Evolutionary conservation across 2,329 filamentous ascomycete species (phyloP).

Genomic region (Myriosclerotinia curreyana): DNA sequence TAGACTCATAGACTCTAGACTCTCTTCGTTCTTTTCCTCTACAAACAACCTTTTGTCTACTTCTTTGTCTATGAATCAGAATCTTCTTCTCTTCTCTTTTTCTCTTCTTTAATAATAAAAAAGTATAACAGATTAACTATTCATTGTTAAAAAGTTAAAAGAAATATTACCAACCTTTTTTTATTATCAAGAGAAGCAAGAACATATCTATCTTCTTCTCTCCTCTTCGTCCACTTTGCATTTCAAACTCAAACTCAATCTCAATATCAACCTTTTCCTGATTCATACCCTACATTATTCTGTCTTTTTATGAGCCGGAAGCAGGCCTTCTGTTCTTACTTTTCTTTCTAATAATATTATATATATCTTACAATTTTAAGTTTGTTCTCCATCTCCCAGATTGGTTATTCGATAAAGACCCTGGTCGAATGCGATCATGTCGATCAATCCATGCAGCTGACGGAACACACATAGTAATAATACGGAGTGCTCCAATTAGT

Average conservation of each 20-base stretch:
- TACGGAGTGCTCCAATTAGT: conserved; percentile 9
- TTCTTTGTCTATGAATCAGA: no score
- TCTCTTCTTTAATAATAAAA: no score
- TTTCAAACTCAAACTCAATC: not conserved
- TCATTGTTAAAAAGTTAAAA: no score
- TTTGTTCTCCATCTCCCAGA: conserved; percentile 8
- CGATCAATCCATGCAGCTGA: conserved; percentile 19
- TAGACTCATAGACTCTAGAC: no score
- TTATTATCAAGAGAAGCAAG: no score
- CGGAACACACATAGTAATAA: conserved; percentile 9
- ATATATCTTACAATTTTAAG: conserved; percentile 2
- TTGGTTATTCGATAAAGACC: conserved; percentile 21
- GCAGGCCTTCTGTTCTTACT: conserved; percentile 21
- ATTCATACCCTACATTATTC: no score
- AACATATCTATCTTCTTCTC: not conserved
- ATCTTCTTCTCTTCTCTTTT: no score
- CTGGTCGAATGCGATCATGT: conserved; percentile 14
- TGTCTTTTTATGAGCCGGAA: no score
- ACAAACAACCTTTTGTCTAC: no score
- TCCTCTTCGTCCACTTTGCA: not conserved
- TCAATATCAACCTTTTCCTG: no score
- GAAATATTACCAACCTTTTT: not conserved
- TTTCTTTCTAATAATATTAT: conserved; percentile 1
- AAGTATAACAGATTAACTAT: no score
- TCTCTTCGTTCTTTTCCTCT: no score